Base-by-base conservation (phyloP, 2,329 filamentous ascomycete genomes). In the Aspergillus novoparasiticus region DNA sequence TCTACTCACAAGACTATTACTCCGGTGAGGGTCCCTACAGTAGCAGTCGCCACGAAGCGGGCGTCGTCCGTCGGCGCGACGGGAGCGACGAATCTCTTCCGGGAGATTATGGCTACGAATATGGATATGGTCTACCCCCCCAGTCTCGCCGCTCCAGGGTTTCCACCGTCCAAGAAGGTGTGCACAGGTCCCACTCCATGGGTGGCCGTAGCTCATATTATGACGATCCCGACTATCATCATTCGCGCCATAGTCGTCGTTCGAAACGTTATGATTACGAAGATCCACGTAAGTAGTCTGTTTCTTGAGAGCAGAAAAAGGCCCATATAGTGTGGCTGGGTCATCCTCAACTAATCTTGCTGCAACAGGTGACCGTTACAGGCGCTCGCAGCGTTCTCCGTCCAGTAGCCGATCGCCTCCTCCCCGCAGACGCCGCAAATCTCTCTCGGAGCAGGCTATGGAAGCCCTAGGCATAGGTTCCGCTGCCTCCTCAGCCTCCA, bases 21-120 rank as follows among this genome's bases (percentile, higher is more conserved):
- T 66, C 72, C 34, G 63, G 65, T 39, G 66, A 70, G 30, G 63
- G 68, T 14, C 65, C 65, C n/a, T 50, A 61, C 30, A 61, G 50
- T 34, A 64, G 63, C 12, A 59, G 61, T 58, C 58, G 57, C 45
- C 61, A 66, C 41, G 62, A 63, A 28, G 61, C 58, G 12, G 68
- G 68, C 28, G 59, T 71, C 21, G 50, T 72, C 59, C 70, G 71
- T 63, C 71, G 68, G 58, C 65, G 59, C 26, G 89, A 94, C 75
- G 90, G 93, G 72, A 93, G 90, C 76, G 89, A 89, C 53, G 81
- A 90, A 30, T 89, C 89, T 72, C 92, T 92, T 36, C 91, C 92
- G 8, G 90, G 89, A 43, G 71, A 69, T 14, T 64, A 64, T 43
- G 66, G 62, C 32, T 70, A 73, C 6, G 88, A 85, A 43, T 76